Evolutionary conservation across 2,329 filamentous ascomycete genomes (phyloP).

Genomic region (Beauveria caledonica): DNA sequence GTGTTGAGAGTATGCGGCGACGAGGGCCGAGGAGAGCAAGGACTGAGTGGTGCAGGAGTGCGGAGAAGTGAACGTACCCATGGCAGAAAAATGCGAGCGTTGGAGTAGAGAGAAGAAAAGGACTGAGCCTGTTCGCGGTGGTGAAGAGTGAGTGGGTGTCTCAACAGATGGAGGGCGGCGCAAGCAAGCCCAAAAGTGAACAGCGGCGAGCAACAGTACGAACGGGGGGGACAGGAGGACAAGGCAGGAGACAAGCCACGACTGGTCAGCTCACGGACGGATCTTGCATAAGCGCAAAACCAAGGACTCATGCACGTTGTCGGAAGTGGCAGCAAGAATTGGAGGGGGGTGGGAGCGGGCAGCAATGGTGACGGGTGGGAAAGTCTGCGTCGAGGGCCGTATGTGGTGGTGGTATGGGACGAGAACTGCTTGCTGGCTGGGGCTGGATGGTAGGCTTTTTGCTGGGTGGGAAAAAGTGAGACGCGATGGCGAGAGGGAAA

Average conservation of each 20-base stretch:
- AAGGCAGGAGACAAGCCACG: slow-evolving; percentile 14
- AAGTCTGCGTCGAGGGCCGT: background rate
- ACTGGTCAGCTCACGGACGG: slow-evolving; percentile 23
- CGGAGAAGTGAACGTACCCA: slow-evolving; percentile 13
- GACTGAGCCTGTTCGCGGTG: slow-evolving; percentile 11
- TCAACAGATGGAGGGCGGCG: slow-evolving; percentile 19
- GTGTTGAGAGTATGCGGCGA: background rate
- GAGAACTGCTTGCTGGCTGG: background rate
- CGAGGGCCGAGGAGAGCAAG: slow-evolving; percentile 10
- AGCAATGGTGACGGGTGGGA: slow-evolving; percentile 13
- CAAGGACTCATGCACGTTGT: slow-evolving; percentile 24
- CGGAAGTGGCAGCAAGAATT: slow-evolving; percentile 16
- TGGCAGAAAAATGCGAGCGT: slow-evolving; percentile 11
- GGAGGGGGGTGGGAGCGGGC: slow-evolving; percentile 11
- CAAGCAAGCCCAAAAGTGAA: slow-evolving; percentile 14
- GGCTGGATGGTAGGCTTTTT: slow-evolving; percentile 11
- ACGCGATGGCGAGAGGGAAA: slow-evolving; percentile 15
- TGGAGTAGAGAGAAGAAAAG: slow-evolving; percentile 10
- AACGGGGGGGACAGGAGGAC: slow-evolving; percentile 17
- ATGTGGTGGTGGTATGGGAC: background rate
- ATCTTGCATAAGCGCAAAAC: slow-evolving; percentile 26
- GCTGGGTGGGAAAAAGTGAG: slow-evolving; percentile 12
- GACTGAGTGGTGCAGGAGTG: slow-evolving; percentile 2
- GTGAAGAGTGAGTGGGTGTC: slow-evolving; percentile 18
- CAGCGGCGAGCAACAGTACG: slow-evolving; percentile 16